Conservation (phyloP, 805 yeast genomes). For the Metschnikowia similis region DNA sequence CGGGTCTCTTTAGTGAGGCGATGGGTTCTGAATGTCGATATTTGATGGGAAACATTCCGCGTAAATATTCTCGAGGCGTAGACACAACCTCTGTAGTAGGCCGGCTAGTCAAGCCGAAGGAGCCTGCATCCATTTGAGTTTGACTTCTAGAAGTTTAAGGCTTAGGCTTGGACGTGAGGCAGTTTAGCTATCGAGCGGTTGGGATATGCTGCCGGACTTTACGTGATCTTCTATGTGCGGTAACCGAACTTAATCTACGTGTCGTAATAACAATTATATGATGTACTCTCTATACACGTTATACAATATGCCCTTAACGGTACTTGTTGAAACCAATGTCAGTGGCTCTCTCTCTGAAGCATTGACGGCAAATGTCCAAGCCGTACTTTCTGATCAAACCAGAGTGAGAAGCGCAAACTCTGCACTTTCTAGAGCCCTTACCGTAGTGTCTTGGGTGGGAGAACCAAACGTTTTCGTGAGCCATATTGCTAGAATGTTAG, state of each 20-base stretch:
- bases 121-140: no score
- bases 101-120: not conserved
- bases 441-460: conserved; percentile 99
- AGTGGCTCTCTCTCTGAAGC: conserved; percentile 99
- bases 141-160: no score
- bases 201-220: no score
- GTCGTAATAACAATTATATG: conserved; percentile 5
- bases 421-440: conserved; percentile 99
- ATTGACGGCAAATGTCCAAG: conserved; percentile 99
- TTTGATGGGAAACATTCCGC: conserved; percentile 5
- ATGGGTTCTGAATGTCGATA: conserved; percentile 60
- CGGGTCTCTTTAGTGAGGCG: conserved; percentile 48
- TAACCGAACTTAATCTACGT: no score
- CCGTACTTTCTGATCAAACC: conserved; percentile 99
- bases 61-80: no score
- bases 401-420: conserved; percentile 97
- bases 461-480: conserved; percentile 99
- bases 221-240: not conserved
- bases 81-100: not conserved
- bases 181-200: no score
- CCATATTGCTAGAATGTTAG: conserved; percentile 68
- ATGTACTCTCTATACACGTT: conserved; percentile 14
- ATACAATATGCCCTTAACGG: conserved; percentile 59
- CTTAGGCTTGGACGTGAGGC: no score
- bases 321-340: conserved; percentile 99